These are phyloP conservation scores for Xylariaceae sp. DNA, from an alignment of 2,329 filamentous ascomycete genomes.

Conservation along the genomic window DNA sequence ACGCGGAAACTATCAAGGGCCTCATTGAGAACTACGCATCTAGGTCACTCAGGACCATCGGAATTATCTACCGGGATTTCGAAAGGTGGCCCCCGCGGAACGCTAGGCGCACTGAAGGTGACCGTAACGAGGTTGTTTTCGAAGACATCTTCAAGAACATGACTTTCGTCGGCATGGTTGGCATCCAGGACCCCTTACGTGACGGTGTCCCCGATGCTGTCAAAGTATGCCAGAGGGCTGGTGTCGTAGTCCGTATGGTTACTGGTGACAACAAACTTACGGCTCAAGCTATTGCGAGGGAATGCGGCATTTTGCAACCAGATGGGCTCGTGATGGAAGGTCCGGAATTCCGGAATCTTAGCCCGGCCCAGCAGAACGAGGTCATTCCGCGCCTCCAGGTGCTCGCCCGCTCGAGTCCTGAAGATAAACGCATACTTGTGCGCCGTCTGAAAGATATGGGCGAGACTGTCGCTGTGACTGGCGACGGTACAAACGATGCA, in stretches of 20 bases:
- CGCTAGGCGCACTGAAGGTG: constrained; percentile 55
- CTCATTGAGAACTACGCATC: constrained; percentile 79
- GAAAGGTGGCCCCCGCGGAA: constrained; percentile 78
- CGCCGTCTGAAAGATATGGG: constrained; percentile 70
- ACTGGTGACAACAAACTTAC: constrained; percentile 82
- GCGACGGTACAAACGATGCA: constrained; percentile 83
- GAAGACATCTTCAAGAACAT: constrained; percentile 69
- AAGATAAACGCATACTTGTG: constrained; percentile 76
- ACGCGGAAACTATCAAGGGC: constrained; percentile 59
- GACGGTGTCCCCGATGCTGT: constrained; percentile 76
- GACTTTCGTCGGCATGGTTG: constrained; percentile 71
- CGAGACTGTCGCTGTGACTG: constrained; percentile 81
- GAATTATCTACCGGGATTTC: constrained; percentile 82
- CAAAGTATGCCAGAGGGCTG: constrained; percentile 71
- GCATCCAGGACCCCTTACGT: constrained; percentile 80
- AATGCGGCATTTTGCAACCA: constrained; percentile 73
- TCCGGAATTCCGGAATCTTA: constrained; percentile 74
- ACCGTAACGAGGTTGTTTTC: constrained; percentile 65
- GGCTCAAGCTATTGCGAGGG: constrained; percentile 75
- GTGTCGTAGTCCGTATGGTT: constrained; percentile 82
- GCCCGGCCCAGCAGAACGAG: constrained; percentile 64
- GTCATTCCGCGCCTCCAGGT: constrained; percentile 72
- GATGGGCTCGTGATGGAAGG: constrained; percentile 77
- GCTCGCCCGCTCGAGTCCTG: constrained; percentile 72
- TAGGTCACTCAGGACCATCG: constrained; percentile 81